Percentiles rank a stretch among this genome's conserved stretches.
phyloP scores from a whole-genome alignment of 257 asterid species.

The Handroanthus guayacan region DNA sequence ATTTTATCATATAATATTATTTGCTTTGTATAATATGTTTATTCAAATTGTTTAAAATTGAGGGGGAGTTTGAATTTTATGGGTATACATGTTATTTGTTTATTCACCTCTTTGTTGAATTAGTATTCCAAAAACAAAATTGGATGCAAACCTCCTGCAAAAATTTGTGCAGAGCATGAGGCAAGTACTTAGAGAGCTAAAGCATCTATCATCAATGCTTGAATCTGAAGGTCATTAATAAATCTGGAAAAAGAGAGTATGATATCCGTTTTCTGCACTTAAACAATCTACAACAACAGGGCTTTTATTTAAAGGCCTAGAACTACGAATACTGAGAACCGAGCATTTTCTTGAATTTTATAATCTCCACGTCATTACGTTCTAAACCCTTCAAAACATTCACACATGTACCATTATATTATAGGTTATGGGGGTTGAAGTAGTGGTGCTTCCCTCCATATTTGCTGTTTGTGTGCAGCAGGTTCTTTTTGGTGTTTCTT shows the following conservation, averaged over 20 bases:
- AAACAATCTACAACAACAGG: not conserved
- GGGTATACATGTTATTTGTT: not conserved
- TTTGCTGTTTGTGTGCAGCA: not conserved
- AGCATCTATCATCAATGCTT: not conserved
- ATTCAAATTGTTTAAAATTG: constrained; percentile 1
- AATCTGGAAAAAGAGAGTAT: not conserved
- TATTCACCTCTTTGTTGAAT: not conserved
- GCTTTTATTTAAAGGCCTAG: not conserved
- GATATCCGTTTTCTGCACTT: not conserved
- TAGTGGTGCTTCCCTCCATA: not conserved
- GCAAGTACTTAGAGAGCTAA: too few species aligned
- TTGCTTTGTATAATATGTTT: constrained; percentile 30
- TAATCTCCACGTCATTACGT: not conserved
- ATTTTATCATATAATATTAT: not conserved
- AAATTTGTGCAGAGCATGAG: too few species aligned
- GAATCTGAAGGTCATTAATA: not conserved
- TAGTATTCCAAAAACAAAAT: not conserved
- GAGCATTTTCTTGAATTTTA: too few species aligned
- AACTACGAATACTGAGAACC: not conserved
- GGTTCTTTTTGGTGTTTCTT: not conserved
- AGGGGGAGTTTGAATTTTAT: not conserved
- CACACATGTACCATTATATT: too few species aligned
- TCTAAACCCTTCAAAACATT: not conserved
- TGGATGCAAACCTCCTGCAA: constrained; percentile 4
- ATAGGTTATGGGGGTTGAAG: not conserved